Percentiles rank a stretch among this genome's conserved stretches.
These are phyloP conservation scores for Cucumis melo DNA, from an alignment of 306 rosid species.

Conservation along the genomic window DNA sequence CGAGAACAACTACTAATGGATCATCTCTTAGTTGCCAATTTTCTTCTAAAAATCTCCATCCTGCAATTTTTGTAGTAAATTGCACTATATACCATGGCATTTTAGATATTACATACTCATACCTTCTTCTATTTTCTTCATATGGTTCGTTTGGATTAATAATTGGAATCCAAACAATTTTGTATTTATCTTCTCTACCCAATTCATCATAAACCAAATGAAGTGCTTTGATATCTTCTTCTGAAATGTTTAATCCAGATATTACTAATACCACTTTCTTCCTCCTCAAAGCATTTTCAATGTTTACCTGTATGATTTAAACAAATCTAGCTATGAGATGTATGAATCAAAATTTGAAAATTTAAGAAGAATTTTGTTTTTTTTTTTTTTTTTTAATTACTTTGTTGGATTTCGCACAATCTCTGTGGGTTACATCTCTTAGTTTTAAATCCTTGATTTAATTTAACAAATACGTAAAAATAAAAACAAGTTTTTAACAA, in stretches of 20 bases:
- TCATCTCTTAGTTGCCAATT: constrained; percentile 23
- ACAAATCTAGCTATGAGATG: too few species aligned
- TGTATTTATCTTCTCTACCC: constrained; percentile 15
- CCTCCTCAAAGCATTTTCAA: neutral
- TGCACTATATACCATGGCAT: constrained; percentile 29
- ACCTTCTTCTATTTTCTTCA: constrained; percentile 10
- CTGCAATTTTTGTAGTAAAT: constrained; percentile 1
- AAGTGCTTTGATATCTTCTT: constrained; percentile 29
- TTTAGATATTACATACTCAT: neutral
- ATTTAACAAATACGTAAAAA: too few species aligned
- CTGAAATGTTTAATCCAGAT: constrained; percentile 37
- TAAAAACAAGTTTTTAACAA: too few species aligned
- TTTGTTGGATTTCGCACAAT: too few species aligned
- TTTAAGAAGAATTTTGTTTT: too few species aligned
- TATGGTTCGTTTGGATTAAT: constrained; percentile 30
- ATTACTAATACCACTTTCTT: constrained; percentile 32
- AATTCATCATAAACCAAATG: constrained; percentile 20
- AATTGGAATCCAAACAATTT: constrained; percentile 52
- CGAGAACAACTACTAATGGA: constrained; percentile 22
- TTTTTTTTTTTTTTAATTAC: too few species aligned
- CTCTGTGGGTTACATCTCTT: too few species aligned
- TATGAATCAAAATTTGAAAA: too few species aligned
- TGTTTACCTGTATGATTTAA: neutral
- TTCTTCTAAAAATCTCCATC: constrained; percentile 22
- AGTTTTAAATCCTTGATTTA: too few species aligned